A percentile compares a stretch with the other conserved stretches of the same genome.
Conservation (phyloP, 306 rosid genomes). For the Adenanthera pavonina region DNA sequence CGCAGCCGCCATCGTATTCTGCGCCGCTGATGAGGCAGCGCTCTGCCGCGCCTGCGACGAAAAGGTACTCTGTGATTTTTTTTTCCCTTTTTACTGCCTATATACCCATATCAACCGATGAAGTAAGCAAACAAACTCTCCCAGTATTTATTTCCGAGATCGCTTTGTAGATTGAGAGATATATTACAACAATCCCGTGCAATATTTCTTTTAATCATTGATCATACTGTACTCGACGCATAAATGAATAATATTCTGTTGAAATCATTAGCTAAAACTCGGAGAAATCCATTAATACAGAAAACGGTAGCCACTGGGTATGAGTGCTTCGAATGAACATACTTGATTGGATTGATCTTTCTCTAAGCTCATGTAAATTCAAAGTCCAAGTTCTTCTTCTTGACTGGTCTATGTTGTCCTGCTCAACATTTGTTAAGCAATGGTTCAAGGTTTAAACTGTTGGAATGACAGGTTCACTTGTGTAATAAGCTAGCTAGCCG, state of each 20-base stretch:
- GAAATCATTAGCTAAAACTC: background rate
- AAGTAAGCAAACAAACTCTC: background rate
- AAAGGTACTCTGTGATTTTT: constrained; percentile 51
- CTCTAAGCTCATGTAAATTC: constrained; percentile 9
- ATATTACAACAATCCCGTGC: background rate
- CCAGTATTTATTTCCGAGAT: background rate
- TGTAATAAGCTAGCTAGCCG: constrained; percentile 97
- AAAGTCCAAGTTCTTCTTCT: constrained; percentile 31
- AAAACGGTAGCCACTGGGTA: background rate
- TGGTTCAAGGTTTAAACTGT: constrained; percentile 34
- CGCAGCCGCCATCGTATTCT: constrained; percentile 91
- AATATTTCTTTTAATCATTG: background rate
- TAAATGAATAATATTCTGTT: background rate
- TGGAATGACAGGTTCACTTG: constrained; percentile 83
- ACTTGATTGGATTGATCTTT: constrained; percentile 3
- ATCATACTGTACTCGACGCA: background rate
- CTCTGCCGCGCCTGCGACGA: constrained; percentile 94
- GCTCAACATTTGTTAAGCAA: constrained; percentile 21
- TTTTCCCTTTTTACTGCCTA: background rate
- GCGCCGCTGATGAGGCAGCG: constrained; percentile 99
- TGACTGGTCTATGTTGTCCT: constrained; percentile 29
- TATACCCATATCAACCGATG: background rate
- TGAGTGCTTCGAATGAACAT: background rate
- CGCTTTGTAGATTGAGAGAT: background rate
- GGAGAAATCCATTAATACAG: background rate